Percentiles rank a stretch among this genome's conserved stretches.
phyloP scores from a whole-genome alignment of 148 eudicot species.

The Nepenthes gracilis region DNA sequence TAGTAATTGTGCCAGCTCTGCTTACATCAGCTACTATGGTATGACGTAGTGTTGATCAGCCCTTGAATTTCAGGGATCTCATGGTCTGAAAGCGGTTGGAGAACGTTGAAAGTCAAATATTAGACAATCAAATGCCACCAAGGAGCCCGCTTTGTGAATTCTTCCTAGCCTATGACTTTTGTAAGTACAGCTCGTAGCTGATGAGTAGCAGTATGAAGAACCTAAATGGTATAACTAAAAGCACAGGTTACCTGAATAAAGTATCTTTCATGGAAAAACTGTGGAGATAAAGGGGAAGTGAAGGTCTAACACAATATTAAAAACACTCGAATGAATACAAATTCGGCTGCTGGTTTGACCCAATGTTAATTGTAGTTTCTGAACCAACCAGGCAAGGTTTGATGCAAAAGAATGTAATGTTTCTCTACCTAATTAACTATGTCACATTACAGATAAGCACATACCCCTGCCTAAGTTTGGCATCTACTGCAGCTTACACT shows the following conservation, averaged over 20 bases:
- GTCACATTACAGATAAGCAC: neutral
- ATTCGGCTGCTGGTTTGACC: neutral
- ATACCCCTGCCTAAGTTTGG: constrained; percentile 69
- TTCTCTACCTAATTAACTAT: neutral
- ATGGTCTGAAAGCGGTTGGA: constrained; percentile 54
- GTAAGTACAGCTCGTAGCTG: constrained; percentile 91
- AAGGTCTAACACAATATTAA: too few relatives aligned
- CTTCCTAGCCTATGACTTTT: constrained; percentile 74
- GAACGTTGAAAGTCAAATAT: constrained; percentile 90
- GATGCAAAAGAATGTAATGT: too few relatives aligned
- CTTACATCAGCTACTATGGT: constrained; percentile 77
- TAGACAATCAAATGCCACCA: constrained; percentile 66
- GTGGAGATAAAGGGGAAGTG: too few relatives aligned
- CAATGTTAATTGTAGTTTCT: too few relatives aligned
- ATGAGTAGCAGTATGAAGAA: constrained; percentile 97
- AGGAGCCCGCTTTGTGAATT: constrained; percentile 58
- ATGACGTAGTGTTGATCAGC: constrained; percentile 60
- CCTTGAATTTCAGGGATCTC: constrained; percentile 56
- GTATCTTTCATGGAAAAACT: too few relatives aligned
- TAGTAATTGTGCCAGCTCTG: constrained; percentile 86
- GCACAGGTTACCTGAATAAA: neutral
- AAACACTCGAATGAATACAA: too few relatives aligned
- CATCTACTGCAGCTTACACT: constrained; percentile 88
- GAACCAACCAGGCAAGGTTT: too few relatives aligned
- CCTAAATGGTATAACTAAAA: constrained; percentile 22